Evolutionary conservation across 805 yeast genomes (phyloP).

Genomic region (Metschnikowia henanensis): DNA sequence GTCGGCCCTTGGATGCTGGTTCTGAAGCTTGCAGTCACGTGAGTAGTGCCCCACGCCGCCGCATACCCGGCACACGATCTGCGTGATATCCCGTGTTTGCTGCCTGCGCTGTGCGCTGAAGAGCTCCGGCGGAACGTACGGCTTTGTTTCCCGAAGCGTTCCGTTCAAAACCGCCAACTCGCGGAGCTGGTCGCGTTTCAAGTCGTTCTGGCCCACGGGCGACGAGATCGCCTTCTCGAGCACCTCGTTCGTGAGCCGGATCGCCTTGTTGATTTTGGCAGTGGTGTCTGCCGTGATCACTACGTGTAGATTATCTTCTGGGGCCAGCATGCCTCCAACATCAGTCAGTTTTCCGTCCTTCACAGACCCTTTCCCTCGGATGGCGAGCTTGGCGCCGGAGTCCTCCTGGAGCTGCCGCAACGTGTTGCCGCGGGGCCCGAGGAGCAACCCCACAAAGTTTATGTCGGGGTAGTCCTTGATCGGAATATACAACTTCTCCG

Average conservation of each 20-base stretch:
- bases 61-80: conserved; percentile 72
- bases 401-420: conserved; percentile 75
- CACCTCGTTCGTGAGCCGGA: conserved; percentile 69
- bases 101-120: conserved; percentile 29
- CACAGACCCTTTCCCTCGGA: conserved; percentile 94
- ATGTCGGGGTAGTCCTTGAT: conserved; percentile 85
- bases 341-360: conserved; percentile 72
- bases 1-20: not conserved
- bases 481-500: conserved; percentile 84
- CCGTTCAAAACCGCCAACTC: conserved; percentile 95
- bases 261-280: conserved; percentile 73
- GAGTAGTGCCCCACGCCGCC: conserved; percentile 86
- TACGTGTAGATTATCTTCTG: conserved; percentile 80
- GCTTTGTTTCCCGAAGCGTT: conserved; percentile 78
- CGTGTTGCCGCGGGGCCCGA: conserved; percentile 97
- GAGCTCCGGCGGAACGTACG: conserved; percentile 46
- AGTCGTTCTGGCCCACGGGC: conserved; percentile 92
- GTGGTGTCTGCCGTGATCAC: conserved; percentile 80
- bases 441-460: conserved; percentile 84
- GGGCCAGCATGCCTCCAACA: conserved; percentile 18
- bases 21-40: conserved; percentile 65
- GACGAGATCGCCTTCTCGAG: conserved; percentile 81
- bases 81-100: conserved; percentile 46
- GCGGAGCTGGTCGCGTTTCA: conserved; percentile 86
- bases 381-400: conserved; percentile 87